phyloP scores from a whole-genome alignment of 192 early-diverging fungal species.

The Funneliformis mosseae region DNA sequence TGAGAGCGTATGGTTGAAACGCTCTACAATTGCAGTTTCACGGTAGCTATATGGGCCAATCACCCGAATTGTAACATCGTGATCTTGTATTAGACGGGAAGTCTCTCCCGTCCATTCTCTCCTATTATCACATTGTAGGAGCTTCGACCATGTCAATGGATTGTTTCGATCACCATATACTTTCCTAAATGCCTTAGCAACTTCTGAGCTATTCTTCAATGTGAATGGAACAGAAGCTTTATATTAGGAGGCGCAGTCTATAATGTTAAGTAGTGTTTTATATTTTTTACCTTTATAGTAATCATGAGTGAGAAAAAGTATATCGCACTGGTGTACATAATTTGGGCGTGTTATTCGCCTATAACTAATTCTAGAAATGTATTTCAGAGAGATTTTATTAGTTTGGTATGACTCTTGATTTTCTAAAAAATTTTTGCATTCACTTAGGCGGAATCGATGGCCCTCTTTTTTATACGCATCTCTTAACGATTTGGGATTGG shows the following conservation, averaged over 20 bases:
- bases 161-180: not conserved
- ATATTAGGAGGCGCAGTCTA: not conserved
- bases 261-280: conserved; percentile 19
- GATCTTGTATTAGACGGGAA: conserved; percentile 1
- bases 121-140: not conserved
- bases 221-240: no score
- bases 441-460: no score
- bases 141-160: not conserved
- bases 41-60: conserved; percentile 2
- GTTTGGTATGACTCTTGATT: no score
- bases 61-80: conserved; percentile 19
- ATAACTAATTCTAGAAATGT: conserved; percentile 12
- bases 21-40: not conserved
- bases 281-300: no score
- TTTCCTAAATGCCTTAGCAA: conserved; percentile 14
- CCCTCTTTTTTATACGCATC: no score
- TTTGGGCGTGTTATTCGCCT: conserved; percentile 8
- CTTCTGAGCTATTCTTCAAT: no score
- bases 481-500: no score
- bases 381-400: not conserved
- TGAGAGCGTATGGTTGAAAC: not conserved
- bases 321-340: conserved; percentile 14
- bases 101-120: conserved; percentile 10
- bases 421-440: no score
- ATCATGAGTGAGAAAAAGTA: not conserved